Base-by-base conservation (phyloP, 345 rosid species). In the Noccaea bulbosa region DNA sequence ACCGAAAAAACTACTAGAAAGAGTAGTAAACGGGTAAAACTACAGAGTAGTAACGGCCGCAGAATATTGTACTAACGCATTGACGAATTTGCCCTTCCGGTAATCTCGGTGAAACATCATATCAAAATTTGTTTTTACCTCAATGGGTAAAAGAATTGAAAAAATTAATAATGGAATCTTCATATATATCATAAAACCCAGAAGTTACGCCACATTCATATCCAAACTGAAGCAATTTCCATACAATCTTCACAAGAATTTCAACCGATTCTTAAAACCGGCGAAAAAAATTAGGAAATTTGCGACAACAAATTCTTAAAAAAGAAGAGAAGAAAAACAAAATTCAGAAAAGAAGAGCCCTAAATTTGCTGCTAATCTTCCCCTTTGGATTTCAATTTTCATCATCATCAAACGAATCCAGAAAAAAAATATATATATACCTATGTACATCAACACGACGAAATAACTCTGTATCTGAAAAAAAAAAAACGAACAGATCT, bases 361-460 rank as follows among this genome's bases (percentile, higher is more conserved):
- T 32, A 57, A 65, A 57, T 20, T 20, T 20, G 46, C 53, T 6
- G 45, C 47, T 41, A 12, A 62, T 52, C 63, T 17, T 14, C 33
- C 11, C 41, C 11, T 70, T 70, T 15, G 38, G 56, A 48, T 46
- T 56, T 45, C 24, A 49, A 59, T 35, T 38, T 56, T 37, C 73
- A 45, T 68, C 75, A 40, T 48, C 59, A 55, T 55, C 62, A 32
- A 17, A 48, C 66, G 2, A 66, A 57, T 52, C 56, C 14, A 59
- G 55, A 57, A 30, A 57, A 20, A 40, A 9, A 43, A 27, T 34
- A 62, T 34, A 2, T 55, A 43, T 15, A 74, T 34, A 38, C 3
- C 20, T 76, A 75, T 75, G 34, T 75, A 75, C 79, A 75, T 27
- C 52, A 54, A 69, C 27, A 69, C 34, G 54, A 59, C 68, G 15